phyloP scores from a whole-genome alignment of 1,139 yeast species.

The Saccharomycopsis hybrid region DNA sequence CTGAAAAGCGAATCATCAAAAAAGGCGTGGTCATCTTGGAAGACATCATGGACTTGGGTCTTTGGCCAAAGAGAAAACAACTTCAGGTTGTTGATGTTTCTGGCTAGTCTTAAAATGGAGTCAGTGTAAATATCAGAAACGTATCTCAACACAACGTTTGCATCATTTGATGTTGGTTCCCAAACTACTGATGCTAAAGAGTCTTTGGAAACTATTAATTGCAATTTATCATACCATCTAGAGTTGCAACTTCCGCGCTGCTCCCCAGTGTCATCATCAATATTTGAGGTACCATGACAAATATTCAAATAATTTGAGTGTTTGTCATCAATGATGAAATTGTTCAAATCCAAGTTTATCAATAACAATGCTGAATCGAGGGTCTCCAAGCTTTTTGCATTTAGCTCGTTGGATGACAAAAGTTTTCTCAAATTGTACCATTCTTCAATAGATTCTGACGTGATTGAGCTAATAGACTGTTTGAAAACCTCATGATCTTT shows the following conservation, averaged over 20 bases:
- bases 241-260: constrained; percentile 74
- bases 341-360: constrained; percentile 53
- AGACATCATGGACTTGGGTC: constrained; percentile 26
- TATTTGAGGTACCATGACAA: constrained; percentile 58
- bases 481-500: constrained; percentile 38
- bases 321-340: constrained; percentile 47
- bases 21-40: constrained; percentile 30
- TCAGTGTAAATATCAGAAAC: constrained; percentile 74
- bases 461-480: constrained; percentile 56
- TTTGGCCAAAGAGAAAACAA: constrained; percentile 52
- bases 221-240: constrained; percentile 75
- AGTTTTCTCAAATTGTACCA: constrained; percentile 54
- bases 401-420: constrained; percentile 39
- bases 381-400: constrained; percentile 37
- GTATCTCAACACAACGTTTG: constrained; percentile 66
- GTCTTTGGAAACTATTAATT: constrained; percentile 59
- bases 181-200: constrained; percentile 73
- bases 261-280: constrained; percentile 46
- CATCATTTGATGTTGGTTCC: constrained; percentile 74
- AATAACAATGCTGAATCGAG: constrained; percentile 65
- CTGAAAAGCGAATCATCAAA: constrained; percentile 27
- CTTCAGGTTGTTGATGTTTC: constrained; percentile 54
- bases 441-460: constrained; percentile 56
- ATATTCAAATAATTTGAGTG: constrained; percentile 35
- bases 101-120: constrained; percentile 62